phyloP scores from a whole-genome alignment of 371 early-diverging fungal genomes.

The Mortierella polycephala region DNA sequence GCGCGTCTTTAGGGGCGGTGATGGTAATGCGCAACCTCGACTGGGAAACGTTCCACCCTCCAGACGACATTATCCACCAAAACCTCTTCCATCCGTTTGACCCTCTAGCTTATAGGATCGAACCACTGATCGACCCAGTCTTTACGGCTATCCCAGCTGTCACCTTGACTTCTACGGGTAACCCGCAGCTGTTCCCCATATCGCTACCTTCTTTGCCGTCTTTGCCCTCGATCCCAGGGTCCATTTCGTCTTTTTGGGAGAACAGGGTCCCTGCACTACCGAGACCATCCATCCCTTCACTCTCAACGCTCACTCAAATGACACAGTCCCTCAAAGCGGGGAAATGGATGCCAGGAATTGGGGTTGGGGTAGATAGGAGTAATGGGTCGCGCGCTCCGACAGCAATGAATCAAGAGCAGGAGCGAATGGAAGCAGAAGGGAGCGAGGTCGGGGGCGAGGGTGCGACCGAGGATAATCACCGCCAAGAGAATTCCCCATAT shows the following conservation, averaged over 20 bases:
- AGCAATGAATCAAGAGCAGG: neutral
- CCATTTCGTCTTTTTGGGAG: conserved; percentile 50
- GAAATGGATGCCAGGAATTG: conserved; percentile 31
- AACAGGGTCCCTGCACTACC: conserved; percentile 38
- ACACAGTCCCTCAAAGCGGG: conserved; percentile 45
- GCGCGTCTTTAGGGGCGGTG: conserved; percentile 57
- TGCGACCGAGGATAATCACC: too few relatives aligned
- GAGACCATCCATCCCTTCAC: conserved; percentile 33
- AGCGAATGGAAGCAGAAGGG: too few relatives aligned
- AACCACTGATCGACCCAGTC: conserved; percentile 66
- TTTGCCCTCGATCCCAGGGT: conserved; percentile 19
- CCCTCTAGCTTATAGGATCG: conserved; percentile 75
- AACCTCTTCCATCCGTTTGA: conserved; percentile 79
- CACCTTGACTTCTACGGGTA: conserved; percentile 23
- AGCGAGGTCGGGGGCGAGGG: neutral
- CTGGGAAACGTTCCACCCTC: conserved; percentile 63
- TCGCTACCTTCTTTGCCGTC: conserved; percentile 43
- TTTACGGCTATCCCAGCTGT: conserved; percentile 68
- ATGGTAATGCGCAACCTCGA: conserved; percentile 70
- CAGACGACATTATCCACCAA: conserved; percentile 61
- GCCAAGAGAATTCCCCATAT: too few relatives aligned
- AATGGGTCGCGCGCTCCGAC: neutral
- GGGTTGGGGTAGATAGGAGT: neutral
- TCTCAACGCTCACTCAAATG: conserved; percentile 36
- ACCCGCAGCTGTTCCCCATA: conserved; percentile 27